Evolutionary conservation across 257 asterid genomes (phyloP), one percentile per base, ranked within the genome.

Genomic region (Primulina tabacum): DNA sequence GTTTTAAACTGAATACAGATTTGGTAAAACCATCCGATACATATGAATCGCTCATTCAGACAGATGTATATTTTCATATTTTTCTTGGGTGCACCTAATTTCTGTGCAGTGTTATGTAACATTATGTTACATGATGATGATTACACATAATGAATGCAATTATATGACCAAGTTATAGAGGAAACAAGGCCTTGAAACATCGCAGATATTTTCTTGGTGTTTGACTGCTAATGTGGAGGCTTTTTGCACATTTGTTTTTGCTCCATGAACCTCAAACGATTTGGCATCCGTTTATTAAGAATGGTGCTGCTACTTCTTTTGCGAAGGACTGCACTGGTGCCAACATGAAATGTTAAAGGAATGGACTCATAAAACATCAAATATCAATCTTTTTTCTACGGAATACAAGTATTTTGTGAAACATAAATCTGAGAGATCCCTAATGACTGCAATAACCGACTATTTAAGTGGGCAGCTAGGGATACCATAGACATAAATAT

Each of bases 21-120:
- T 61, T 67, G 66, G 57, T 20, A 63, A 35, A 60, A 28, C 35
- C 69, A 14, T 66, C 55, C 34, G 8, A 70, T 53, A 56, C 35
- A 14, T 35, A 61, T 34, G 32, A 64, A 70, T 33, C 8, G 50
- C 32, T 60, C 28, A 28, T 35, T 34, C 43, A 40, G 72, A 30
- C 20, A 28, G 59, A 68, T 28, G 57, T 6, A n/a, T 11, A 68
- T 21, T 7, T 37, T n/a, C 71, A 56, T 47, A 3, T 40, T 43
- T 28, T 28, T 40, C 60, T 47, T 17, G 59, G 55, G 59, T 29
- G 33, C n/a, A 32, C 38, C 40, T n/a, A 32, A n/a, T 64, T 37
- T 60, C 32, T 59, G 7, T 65, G 52, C 55, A 34, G 50, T 34
- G 32, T 26, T 62, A 35, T 43, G 34, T 20, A 12, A 72, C 47